phyloP scores from a whole-genome alignment of 1,284 basidiomycete species.

The Tausonia pullulans region DNA sequence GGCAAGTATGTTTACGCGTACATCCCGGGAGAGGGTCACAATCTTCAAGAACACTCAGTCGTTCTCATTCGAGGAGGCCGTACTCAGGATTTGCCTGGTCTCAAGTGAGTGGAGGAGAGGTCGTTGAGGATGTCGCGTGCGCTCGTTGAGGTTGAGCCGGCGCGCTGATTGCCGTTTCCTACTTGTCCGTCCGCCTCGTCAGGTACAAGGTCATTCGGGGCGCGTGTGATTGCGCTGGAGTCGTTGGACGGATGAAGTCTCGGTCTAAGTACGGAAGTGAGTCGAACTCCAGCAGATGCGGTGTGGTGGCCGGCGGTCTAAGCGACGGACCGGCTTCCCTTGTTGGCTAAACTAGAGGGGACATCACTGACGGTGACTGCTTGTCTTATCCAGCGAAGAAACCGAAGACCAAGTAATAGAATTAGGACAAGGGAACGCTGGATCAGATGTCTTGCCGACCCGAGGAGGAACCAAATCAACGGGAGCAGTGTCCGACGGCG shows the following conservation, averaged over 20 bases:
- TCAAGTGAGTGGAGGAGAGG: slow-evolving; percentile 52
- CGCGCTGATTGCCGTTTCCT: not conserved
- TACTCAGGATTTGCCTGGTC: slow-evolving; percentile 94
- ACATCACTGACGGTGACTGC: slow-evolving; percentile 23
- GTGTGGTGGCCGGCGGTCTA: not conserved
- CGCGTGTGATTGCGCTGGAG: slow-evolving; percentile 80
- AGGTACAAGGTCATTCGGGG: slow-evolving; percentile 96
- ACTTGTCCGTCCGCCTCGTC: not conserved
- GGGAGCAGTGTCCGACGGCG: not conserved
- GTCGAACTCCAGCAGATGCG: slow-evolving; percentile 26
- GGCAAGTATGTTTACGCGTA: slow-evolving; percentile 88
- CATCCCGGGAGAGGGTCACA: slow-evolving; percentile 95
- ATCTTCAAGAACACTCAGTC: slow-evolving; percentile 94
- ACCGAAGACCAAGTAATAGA: slow-evolving; percentile 43
- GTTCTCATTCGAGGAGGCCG: slow-evolving; percentile 87
- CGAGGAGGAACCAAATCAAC: not conserved
- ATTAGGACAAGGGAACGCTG: not conserved
- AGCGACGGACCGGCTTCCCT: slow-evolving; percentile 1
- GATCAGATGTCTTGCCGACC: not conserved
- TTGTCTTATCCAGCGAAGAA: slow-evolving; percentile 55
- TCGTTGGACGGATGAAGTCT: slow-evolving; percentile 67
- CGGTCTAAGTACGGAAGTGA: slow-evolving; percentile 90
- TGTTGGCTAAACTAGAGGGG: not conserved
- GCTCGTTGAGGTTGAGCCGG: too few species aligned
- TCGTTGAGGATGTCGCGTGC: not conserved